Evolutionary conservation across 2,329 filamentous ascomycete genomes (phyloP), one percentile per base, ranked within the genome.

Genomic region (Eurotiales sp.): DNA sequence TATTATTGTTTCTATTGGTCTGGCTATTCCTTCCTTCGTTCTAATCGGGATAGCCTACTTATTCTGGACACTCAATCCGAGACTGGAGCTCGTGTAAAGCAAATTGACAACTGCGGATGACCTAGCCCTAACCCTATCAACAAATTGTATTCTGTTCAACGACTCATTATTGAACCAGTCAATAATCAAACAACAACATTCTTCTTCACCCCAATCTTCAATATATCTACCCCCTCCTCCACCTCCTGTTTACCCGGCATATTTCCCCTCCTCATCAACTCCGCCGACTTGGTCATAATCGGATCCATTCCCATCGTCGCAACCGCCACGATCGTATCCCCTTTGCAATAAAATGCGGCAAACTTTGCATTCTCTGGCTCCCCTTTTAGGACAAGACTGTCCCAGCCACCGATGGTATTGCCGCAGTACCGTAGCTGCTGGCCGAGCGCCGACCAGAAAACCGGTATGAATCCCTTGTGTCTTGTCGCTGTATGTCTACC

Each of bases 371-470:
- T 83, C 3, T 84, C 85, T 0, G 85, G 82, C 59, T 88, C 81
- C 11, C 92, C 92, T 46, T 87, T 81, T 10, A 99, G 61, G 1
- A 97, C 78, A 4, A 96, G 64, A 60, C 95, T 90, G 65, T 99
- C 93, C 75, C 83, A 97, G 0, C 92, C 92, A 10, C 23, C 81
- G 0, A 77, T 72, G 0, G 91, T 90, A 73, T 92, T 93, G 11
- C 93, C 93, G 64, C 90, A 96, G 77, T 99, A 99, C 41, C 93
- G 83, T 61, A 99, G 72, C 72, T 99, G 93, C 5, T 84, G 81
- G 4, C 91, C 90, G 4, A 99, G 75, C 0, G 93, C 93, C 1
- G 90, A 96, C 93, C 93, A 99, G 77, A 99, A 99, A 46, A 99
- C 82, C 0, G 93, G 93, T 52, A 93, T 92, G 71, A 96, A 96